Conservation (phyloP, 768 basidiomycete genomes). For the Lentinula edodes region DNA sequence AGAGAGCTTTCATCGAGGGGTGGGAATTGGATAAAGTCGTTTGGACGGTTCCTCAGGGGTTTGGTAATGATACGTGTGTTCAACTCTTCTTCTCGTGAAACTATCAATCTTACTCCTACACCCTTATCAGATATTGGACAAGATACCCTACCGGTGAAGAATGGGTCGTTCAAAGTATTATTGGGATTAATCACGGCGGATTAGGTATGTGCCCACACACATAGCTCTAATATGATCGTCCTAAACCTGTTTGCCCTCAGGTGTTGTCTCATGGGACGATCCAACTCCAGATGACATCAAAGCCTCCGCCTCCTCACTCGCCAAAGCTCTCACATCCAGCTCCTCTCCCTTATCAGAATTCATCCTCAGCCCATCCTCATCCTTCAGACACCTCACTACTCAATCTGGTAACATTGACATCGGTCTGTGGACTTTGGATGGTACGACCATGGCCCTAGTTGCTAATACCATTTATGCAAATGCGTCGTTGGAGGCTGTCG, state of each 20-base stretch:
- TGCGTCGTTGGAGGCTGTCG: slow-evolving; percentile 21
- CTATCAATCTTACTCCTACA: neutral
- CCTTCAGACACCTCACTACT: slow-evolving; percentile 33
- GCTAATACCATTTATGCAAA: slow-evolving; percentile 43
- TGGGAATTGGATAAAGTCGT: slow-evolving; percentile 66
- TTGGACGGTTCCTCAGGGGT: slow-evolving; percentile 80
- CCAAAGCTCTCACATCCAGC: slow-evolving; percentile 29
- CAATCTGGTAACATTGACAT: slow-evolving; percentile 35
- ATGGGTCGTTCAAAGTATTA: slow-evolving; percentile 57
- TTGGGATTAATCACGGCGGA: slow-evolving; percentile 69
- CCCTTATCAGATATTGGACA: neutral
- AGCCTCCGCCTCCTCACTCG: slow-evolving; percentile 42
- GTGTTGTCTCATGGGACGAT: slow-evolving; percentile 50
- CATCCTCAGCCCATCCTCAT: slow-evolving; percentile 36
- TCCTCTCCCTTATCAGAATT: slow-evolving; percentile 34
- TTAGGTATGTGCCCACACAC: slow-evolving; percentile 29
- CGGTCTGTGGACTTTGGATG: slow-evolving; percentile 42
- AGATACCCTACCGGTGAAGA: slow-evolving; percentile 64
- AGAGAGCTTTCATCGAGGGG: slow-evolving; percentile 55
- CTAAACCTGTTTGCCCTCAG: slow-evolving; percentile 13
- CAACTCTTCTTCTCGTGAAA: neutral
- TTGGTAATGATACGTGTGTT: slow-evolving; percentile 52
- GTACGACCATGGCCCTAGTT: slow-evolving; percentile 41
- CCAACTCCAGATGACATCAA: slow-evolving; percentile 51
- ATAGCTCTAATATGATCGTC: neutral